These are phyloP conservation scores for Mucor indicus DNA, from an alignment of 371 early-diverging fungal species.

Conservation along the genomic window DNA sequence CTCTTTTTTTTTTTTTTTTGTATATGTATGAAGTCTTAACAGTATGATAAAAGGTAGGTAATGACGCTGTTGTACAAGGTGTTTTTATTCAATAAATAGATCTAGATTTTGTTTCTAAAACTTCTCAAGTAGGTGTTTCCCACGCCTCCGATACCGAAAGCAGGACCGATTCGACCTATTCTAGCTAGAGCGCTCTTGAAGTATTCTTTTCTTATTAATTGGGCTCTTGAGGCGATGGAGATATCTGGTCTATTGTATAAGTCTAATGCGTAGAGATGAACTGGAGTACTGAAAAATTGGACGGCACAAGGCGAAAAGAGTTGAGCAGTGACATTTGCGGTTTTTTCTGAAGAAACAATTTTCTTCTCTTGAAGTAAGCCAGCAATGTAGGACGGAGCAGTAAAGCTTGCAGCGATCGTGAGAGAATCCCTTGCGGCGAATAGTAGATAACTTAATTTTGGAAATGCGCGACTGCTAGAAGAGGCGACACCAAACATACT, in stretches of 20 bases:
- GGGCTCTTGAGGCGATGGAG: constrained; percentile 21
- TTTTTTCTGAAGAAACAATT: constrained; percentile 10
- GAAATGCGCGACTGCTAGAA: constrained; percentile 46
- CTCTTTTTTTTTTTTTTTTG: no score
- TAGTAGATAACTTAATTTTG: constrained; percentile 45
- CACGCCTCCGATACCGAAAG: constrained; percentile 71
- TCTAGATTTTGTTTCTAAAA: constrained; percentile 5
- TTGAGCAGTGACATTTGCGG: constrained; percentile 44
- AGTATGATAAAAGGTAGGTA: no score
- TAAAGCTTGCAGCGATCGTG: constrained; percentile 69
- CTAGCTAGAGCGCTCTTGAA: constrained; percentile 55
- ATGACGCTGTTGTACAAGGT: no score
- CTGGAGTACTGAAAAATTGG: constrained; percentile 56
- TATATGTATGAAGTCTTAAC: no score
- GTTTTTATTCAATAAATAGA: no score
- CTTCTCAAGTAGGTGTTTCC: constrained; percentile 47
- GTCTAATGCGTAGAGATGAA: constrained; percentile 62
- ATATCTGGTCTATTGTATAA: constrained; percentile 53
- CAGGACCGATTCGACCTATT: constrained; percentile 65
- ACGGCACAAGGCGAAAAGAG: constrained; percentile 53
- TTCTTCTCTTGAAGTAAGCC: constrained; percentile 18
- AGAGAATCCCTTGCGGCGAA: constrained; percentile 62
- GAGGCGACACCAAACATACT: constrained; percentile 55
- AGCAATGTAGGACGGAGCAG: constrained; percentile 50
- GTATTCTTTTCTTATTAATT: constrained; percentile 51